Base-by-base conservation (phyloP, 768 basidiomycete genomes). In the Antrodiella citrinella region DNA sequence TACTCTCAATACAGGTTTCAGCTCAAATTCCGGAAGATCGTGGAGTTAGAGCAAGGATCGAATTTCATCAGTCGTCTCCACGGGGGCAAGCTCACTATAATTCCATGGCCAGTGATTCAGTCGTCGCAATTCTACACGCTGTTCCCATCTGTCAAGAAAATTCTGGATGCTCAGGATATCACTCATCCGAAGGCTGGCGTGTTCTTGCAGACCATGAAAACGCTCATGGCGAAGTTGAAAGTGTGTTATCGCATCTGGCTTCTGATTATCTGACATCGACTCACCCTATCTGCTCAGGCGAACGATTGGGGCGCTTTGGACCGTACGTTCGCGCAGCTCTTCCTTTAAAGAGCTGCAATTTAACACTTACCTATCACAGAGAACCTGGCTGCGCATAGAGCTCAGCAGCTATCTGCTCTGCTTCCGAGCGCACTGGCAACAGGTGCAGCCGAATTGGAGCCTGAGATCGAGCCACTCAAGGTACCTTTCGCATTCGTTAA, bases 51-150 rank as follows among this genome's bases (percentile, higher is more conserved):
- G 51, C 78, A 81, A 60, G 76, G 69, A 24, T 66, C 74, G 0
- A 84, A 84, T 52, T 82, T 84, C 56, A 81, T 84, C 50, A 73
- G 78, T 13, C 74, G 71, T 1, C 69, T 83, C 4, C 82, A 83
- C 51, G 67, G 70, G 0, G 81, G 81, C 1, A 69, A 69, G 47
- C 56, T 83, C 4, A 69, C 68, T 30, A 82, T 84, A 13, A 70
- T 82, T 11, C 82, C 81, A 3, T 84, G 82, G 82, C 81, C 80
- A 0, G 78, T 84, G 42, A 82, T 84, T 24, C 77, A 80, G 55
- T 81, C 81, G 0, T 70, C 62, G 42, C 72, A 79, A 20, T 84
- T 84, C 58, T 84, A 84, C 51, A 67, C 60, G 2, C 56, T 81
- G n/a, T 81, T 83, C 49, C 66, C 68, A 0, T 60, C 64, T 0